Evolutionary conservation across 1,139 yeast genomes (phyloP).

Genomic region (Zygosaccharomyces pseudobailii): DNA sequence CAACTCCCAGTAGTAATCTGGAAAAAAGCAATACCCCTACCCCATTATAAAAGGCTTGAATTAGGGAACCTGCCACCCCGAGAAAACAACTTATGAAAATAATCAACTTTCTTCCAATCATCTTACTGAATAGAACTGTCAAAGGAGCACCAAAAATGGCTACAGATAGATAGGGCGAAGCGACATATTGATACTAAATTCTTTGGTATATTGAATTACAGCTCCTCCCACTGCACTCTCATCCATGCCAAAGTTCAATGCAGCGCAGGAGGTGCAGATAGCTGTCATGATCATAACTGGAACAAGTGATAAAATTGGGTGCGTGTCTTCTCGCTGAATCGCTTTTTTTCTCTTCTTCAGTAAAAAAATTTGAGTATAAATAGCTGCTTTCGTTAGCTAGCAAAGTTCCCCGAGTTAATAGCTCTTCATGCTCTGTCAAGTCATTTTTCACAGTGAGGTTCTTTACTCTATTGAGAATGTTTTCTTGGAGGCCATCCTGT

Average conservation of each 20-base stretch:
- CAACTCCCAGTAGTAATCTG: conserved; percentile 38
- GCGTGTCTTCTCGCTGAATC: conserved; percentile 16
- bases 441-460: conserved; percentile 14
- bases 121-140: conserved; percentile 41
- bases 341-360: conserved; percentile 14
- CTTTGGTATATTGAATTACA: conserved; percentile 42
- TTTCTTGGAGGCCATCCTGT: conserved; percentile 5
- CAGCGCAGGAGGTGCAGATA: conserved; percentile 29
- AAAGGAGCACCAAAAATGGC: conserved; percentile 47
- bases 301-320: conserved; percentile 23
- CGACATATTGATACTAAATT: conserved; percentile 37
- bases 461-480: conserved; percentile 18
- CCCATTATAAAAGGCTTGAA: conserved; percentile 46
- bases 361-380: conserved; percentile 14
- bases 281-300: conserved; percentile 24
- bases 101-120: conserved; percentile 44
- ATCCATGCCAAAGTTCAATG: conserved; percentile 34
- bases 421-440: conserved; percentile 17
- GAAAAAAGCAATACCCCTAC: conserved; percentile 48
- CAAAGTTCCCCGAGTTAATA: conserved; percentile 25
- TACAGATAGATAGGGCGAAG: conserved; percentile 50
- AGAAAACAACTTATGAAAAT: conserved; percentile 46
- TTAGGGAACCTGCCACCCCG: conserved; percentile 44
- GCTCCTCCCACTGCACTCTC: conserved; percentile 52
- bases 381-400: conserved; percentile 25